phyloP scores from a whole-genome alignment of 805 yeast genomes.

The Tetrapisispora phaffii region DNA sequence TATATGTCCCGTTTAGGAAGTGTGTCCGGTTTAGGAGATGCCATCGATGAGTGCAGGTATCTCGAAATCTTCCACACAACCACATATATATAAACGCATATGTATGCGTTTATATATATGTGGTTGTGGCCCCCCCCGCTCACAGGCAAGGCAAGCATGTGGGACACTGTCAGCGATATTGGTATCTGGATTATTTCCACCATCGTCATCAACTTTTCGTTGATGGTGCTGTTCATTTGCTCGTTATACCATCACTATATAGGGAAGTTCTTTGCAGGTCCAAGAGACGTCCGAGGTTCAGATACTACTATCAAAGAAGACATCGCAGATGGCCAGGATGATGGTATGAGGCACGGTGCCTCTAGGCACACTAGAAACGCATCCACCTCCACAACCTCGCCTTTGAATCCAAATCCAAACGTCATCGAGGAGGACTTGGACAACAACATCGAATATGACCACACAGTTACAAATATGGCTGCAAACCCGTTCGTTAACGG shows the following conservation, averaged over 20 bases:
- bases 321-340: too few species aligned
- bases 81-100: too few species aligned
- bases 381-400: neutral
- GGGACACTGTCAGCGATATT: neutral
- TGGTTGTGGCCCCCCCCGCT: neutral
- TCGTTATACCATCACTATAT: slow-evolving; percentile 26
- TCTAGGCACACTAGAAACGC: neutral
- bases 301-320: slow-evolving; percentile 11
- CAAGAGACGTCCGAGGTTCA: slow-evolving; percentile 25
- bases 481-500: slow-evolving; percentile 23
- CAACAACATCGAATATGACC: slow-evolving; percentile 25
- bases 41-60: neutral
- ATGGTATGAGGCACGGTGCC: neutral
- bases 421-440: slow-evolving; percentile 15
- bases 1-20: neutral
- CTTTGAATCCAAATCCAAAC: neutral
- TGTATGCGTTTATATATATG: too few species aligned
- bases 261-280: slow-evolving; percentile 19
- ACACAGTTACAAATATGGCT: slow-evolving; percentile 16
- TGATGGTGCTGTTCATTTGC: slow-evolving; percentile 19
- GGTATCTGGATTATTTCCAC: slow-evolving; percentile 6
- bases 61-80: too few species aligned
- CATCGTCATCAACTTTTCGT: slow-evolving; percentile 9
- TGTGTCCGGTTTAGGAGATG: neutral
- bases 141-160: neutral